phyloP scores from a whole-genome alignment of 306 rosid species.

The Fragaria ananassa region DNA sequence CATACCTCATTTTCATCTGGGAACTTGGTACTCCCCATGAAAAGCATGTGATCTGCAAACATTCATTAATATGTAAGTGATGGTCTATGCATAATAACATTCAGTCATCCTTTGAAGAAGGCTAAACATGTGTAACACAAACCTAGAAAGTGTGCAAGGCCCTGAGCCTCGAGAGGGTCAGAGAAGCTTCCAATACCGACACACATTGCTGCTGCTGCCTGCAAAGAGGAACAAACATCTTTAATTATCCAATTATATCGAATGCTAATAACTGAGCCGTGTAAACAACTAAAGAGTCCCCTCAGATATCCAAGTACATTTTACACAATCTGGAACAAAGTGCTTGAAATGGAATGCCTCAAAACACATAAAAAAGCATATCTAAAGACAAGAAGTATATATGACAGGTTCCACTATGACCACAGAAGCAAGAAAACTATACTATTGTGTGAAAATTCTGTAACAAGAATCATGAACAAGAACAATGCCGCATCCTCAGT shows the following conservation, averaged over 20 bases:
- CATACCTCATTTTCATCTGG: constrained; percentile 91
- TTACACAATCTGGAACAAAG: background rate
- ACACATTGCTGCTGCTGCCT: constrained; percentile 98
- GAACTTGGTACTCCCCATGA: constrained; percentile 73
- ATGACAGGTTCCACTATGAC: background rate
- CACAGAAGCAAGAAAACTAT: too few relatives aligned
- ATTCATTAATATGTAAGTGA: constrained; percentile 1
- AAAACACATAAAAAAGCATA: too few relatives aligned
- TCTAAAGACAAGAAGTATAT: constrained; percentile 11
- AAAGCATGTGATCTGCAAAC: constrained; percentile 94
- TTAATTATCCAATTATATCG: constrained; percentile 10
- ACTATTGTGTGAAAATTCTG: too few relatives aligned
- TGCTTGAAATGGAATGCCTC: too few relatives aligned
- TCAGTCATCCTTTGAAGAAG: background rate
- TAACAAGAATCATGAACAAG: too few relatives aligned
- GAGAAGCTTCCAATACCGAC: constrained; percentile 93
- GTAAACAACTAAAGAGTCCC: background rate
- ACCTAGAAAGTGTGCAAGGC: constrained; percentile 95
- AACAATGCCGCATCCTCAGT: too few relatives aligned
- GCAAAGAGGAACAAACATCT: constrained; percentile 20
- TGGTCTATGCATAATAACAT: background rate
- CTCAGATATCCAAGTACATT: background rate
- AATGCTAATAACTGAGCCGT: constrained; percentile 2
- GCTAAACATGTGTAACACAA: constrained; percentile 6
- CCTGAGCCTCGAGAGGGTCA: constrained; percentile 92